Evolutionary conservation across 1,284 basidiomycete genomes (phyloP).

Genomic region (Retiboletus flavoniger): DNA sequence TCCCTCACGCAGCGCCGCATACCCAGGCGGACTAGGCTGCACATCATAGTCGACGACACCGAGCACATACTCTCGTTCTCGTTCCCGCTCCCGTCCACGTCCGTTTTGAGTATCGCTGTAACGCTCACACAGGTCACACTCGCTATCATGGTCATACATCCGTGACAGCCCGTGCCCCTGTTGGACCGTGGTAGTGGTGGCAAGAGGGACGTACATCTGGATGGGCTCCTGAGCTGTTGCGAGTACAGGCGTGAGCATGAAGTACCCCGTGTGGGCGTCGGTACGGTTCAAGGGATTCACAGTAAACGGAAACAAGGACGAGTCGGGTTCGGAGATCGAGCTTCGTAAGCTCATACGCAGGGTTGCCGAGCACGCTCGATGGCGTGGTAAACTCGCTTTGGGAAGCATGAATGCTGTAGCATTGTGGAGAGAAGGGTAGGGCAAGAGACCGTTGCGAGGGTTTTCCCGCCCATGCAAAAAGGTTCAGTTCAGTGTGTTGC

Average conservation of each 20-base stretch:
- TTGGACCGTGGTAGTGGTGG: not conserved
- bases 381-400: slow-evolving; percentile 12
- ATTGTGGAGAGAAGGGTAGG: slow-evolving; percentile 24
- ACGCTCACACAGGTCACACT: slow-evolving; percentile 8
- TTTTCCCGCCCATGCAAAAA: slow-evolving; percentile 26
- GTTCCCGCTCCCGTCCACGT: slow-evolving; percentile 2
- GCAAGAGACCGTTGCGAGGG: slow-evolving; percentile 26
- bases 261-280: slow-evolving; percentile 12
- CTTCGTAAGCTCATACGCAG: slow-evolving; percentile 25
- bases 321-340: slow-evolving; percentile 18
- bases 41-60: slow-evolving; percentile 25
- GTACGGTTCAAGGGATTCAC: slow-evolving; percentile 19
- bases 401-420: slow-evolving; percentile 11
- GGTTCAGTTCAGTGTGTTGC: slow-evolving; percentile 20
- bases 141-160: slow-evolving; percentile 11
- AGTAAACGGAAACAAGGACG: slow-evolving; percentile 22
- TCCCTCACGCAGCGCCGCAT: slow-evolving; percentile 20
- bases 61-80: slow-evolving; percentile 17
- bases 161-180: slow-evolving; percentile 3
- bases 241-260: slow-evolving; percentile 20
- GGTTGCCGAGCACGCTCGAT: slow-evolving; percentile 19
- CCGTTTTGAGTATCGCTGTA: slow-evolving; percentile 10
- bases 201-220: slow-evolving; percentile 18
- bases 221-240: slow-evolving; percentile 19
- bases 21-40: slow-evolving; percentile 21